Base-by-base conservation (phyloP, 1,139 yeast genomes). In the Pichia terricola region DNA sequence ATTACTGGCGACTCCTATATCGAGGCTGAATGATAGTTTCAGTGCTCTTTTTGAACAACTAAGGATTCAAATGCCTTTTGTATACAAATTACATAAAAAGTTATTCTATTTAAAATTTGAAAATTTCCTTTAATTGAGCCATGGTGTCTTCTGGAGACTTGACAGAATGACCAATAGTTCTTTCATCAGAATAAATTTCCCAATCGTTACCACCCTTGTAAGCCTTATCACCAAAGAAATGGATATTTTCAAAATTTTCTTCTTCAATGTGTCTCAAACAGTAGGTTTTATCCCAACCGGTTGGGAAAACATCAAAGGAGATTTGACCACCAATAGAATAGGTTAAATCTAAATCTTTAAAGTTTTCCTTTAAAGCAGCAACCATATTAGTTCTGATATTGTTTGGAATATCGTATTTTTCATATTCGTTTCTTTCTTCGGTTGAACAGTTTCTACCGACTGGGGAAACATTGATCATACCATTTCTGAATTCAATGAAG, bases 281-380 rank as follows among this genome's bases (percentile, higher is more conserved):
- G 72, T 89, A 94, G 51, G 98, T 94, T 79, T 94, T 91, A 69
- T 91, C 98, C 99, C 99, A 91, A 61, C 99, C 99, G 53, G 96
- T 85, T 70, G 99, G 99, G 89, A 91, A 91, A 54, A 91, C 98
- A 62, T 91, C 99, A 62, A 91, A 91, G 40, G 98, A 91, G 66
- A 91, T 91, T 75, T 91, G 97, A 57, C 99, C 99, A 66, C 97
- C 98, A 57, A 91, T 91, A 47, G 98, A 91, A 76, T 84, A 94
- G 55, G 97, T 89, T 64, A 91, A 77, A 43, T 82, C 85, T 59
- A 71, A 73, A 66, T 89, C 94, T 48, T 91, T 67, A 73, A 91
- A 91, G 59, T 81, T 77, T 63, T 79, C 75, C 68, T 76, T 83
- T 63, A 91, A 76, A 43, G 95, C 96, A 45, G 69, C 70, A 53